Base-by-base conservation (phyloP, 495 filamentous ascomycete genomes). In the Talaromyces stipitatus region DNA sequence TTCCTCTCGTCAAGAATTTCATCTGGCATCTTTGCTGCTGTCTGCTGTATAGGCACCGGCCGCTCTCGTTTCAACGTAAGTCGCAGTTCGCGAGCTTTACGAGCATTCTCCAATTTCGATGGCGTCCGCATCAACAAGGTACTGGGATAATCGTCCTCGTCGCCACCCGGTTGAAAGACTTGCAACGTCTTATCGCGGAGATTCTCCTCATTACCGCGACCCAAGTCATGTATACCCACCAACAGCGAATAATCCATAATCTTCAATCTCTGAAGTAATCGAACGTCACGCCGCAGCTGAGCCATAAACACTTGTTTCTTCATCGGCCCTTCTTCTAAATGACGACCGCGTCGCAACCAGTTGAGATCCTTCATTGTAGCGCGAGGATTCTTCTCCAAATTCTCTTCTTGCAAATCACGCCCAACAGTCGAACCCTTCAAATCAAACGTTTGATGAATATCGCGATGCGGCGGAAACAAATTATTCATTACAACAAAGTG, bases 401-500 rank as follows among this genome's bases (percentile, higher is more conserved):
- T 84, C 43, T 95, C 90, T 66, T 97, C 95, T 58, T 78, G 87
- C 68, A 90, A 88, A 65, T 97, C 91, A 60, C 94, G 82, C 28
- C 94, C 94, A 59, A 97, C 83, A 0, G 92, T 97, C 14, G 92
- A 97, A n/a, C 94, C 94, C 70, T 99, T 99, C 56, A 99, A 67
- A 65, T 99, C 94, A 61, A 96, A 99, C 3, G 91, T 97, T 62
- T 90, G 83, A 73, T 99, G 94, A 55, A 99, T 97, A 69, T 99
- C 94, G 53, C 92, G 83, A 70, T 99, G 94, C 4, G 94, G 94
- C 16, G 94, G 94, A 63, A 99, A 97, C 18, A 99, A 81, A 64
- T 99, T 99, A 78, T 99, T 99, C 94, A 99, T 99, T 62, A 99
- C 91, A 30, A 99, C 95, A 61, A 99, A 99, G 69, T 99, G 95